phyloP scores from a whole-genome alignment of 2,329 filamentous ascomycete species.

The Volutella citrinella region DNA sequence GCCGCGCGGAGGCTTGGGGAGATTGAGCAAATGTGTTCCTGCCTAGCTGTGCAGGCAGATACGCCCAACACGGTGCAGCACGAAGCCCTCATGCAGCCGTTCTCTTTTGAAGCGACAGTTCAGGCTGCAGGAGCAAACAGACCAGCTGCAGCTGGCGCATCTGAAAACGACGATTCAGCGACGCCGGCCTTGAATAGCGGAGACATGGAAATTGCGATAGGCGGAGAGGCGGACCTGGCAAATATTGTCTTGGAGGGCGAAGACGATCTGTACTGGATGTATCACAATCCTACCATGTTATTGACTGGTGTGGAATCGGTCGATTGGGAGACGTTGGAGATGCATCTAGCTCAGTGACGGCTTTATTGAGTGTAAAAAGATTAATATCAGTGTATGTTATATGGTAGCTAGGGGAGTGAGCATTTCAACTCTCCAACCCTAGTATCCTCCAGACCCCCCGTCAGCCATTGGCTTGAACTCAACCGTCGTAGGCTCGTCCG shows the following conservation, averaged over 20 bases:
- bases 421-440: too few relatives aligned
- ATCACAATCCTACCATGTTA: slow-evolving; percentile 9
- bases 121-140: background rate
- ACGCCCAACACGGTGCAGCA: slow-evolving; percentile 6
- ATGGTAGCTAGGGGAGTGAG: too few relatives aligned
- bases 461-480: slow-evolving; percentile 13
- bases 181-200: too few relatives aligned
- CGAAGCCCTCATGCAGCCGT: slow-evolving; percentile 5
- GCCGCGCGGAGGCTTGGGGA: slow-evolving; percentile 11
- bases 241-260: slow-evolving; percentile 12
- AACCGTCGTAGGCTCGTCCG: slow-evolving; percentile 17
- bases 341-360: too few relatives aligned
- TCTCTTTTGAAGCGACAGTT: slow-evolving; percentile 2
- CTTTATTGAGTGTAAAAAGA: too few relatives aligned
- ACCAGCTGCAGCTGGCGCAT: too few relatives aligned
- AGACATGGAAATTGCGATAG: background rate
- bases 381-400: too few relatives aligned
- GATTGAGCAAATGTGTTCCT: slow-evolving; percentile 16
- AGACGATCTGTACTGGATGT: slow-evolving; percentile 13
- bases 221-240: slow-evolving; percentile 8
- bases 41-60: too few relatives aligned
- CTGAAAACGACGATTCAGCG: too few relatives aligned
- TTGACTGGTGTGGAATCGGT: slow-evolving; percentile 11
- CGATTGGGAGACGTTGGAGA: slow-evolving; percentile 14
- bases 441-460: slow-evolving; percentile 7